These are phyloP conservation scores for Oryza officinalis DNA, from an alignment of 176 grass and related monocot genomes.

Conservation along the genomic window DNA sequence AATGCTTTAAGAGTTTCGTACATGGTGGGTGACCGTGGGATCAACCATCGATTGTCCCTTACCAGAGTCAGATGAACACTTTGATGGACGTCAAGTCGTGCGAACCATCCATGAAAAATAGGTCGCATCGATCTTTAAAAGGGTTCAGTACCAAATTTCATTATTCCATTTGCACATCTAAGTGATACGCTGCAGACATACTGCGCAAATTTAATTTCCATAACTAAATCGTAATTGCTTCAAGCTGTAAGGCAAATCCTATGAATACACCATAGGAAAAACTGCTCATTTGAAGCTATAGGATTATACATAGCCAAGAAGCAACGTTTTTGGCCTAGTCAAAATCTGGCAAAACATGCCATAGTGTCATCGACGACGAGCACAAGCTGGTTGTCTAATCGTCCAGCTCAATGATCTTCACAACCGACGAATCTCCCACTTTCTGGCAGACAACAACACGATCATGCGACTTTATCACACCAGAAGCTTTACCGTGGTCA, in stretches of 20 bases:
- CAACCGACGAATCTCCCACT: conserved; percentile 88
- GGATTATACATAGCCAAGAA: conserved; percentile 20
- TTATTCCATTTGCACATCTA: conserved; percentile 28
- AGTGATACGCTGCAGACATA: neutral
- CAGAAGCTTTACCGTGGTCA: conserved; percentile 88
- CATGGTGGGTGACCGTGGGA: no score
- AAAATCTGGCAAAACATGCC: conserved; percentile 32
- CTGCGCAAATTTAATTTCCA: conserved; percentile 9
- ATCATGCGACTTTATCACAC: conserved; percentile 92
- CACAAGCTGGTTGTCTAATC: conserved; percentile 46
- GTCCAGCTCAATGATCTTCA: conserved; percentile 98
- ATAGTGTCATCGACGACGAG: conserved; percentile 12
- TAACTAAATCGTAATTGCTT: neutral
- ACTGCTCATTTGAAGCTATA: conserved; percentile 17
- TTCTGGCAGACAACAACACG: conserved; percentile 97
- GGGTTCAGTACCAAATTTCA: neutral
- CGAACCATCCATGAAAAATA: neutral
- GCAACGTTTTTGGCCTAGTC: neutral
- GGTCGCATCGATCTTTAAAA: no score
- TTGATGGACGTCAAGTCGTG: no score
- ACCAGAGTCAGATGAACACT: no score
- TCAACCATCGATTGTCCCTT: no score
- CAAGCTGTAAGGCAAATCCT: conserved; percentile 6
- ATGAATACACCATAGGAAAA: conserved; percentile 28
- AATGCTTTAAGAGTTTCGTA: no score